phyloP scores from a whole-genome alignment of 2,329 filamentous ascomycete species.

The Colletotrichum sp. region DNA sequence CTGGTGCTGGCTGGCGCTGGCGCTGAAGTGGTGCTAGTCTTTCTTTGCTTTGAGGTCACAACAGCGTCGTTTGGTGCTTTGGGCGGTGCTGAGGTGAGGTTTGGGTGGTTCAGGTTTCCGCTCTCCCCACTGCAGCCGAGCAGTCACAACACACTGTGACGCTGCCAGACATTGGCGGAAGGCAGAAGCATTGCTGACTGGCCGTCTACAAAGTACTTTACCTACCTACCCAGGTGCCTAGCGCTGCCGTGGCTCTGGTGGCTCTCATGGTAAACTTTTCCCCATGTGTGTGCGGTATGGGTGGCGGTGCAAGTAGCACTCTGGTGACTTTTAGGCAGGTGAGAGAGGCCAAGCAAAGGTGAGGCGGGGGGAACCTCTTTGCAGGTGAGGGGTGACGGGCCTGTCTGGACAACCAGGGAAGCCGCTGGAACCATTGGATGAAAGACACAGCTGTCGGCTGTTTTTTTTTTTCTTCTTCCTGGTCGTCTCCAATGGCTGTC shows the following conservation, averaged over 20 bases:
- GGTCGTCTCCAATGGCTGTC: background rate
- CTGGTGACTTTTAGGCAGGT: background rate
- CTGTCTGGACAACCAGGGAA: background rate
- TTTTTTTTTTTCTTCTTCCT: background rate
- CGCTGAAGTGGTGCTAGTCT: background rate
- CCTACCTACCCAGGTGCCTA: background rate
- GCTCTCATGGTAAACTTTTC: background rate
- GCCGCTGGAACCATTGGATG: background rate
- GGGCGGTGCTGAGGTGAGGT: background rate
- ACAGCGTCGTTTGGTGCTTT: background rate
- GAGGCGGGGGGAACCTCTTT: background rate
- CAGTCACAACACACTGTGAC: background rate
- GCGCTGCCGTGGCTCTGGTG: background rate
- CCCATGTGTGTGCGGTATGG: background rate
- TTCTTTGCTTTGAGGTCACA: background rate
- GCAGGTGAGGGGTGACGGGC: background rate
- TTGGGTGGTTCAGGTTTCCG: background rate
- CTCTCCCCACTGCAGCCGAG: background rate
- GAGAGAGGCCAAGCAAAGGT: background rate
- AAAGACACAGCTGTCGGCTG: background rate
- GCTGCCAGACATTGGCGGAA: background rate
- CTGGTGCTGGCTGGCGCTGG: background rate
- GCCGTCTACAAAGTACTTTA: background rate
- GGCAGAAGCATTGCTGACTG: background rate
- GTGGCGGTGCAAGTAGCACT: conserved; percentile 1